These are phyloP conservation scores for Ophiostoma australiae DNA, from an alignment of 2,329 filamentous ascomycete genomes.

Conservation along the genomic window DNA sequence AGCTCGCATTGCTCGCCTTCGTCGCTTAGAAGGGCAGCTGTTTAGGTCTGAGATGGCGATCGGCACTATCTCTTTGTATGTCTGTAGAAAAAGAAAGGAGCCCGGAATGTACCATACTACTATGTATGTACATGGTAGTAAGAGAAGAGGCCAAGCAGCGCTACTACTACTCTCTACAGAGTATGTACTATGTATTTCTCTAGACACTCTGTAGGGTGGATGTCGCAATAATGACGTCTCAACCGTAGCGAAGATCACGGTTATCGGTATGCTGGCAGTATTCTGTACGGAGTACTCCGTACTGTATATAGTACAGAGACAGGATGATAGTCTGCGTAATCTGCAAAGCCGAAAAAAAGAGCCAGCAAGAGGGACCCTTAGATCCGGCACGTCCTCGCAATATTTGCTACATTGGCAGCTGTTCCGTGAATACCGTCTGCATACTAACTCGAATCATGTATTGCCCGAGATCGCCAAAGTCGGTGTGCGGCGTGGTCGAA, in stretches of 20 bases:
- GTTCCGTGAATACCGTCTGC: neutral
- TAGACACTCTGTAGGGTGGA: neutral
- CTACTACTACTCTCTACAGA: too few species aligned
- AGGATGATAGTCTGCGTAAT: neutral
- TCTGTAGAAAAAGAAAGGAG: neutral
- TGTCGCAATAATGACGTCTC: constrained; percentile 8
- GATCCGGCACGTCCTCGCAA: neutral
- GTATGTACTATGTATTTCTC: too few species aligned
- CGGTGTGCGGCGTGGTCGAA: neutral
- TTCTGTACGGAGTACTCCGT: neutral
- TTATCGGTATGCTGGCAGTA: neutral
- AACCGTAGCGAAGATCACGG: neutral
- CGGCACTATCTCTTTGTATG: neutral
- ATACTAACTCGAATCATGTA: constrained; percentile 2
- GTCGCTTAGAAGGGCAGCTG: neutral
- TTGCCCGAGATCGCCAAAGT: neutral
- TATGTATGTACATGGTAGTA: too few species aligned
- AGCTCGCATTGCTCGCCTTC: neutral
- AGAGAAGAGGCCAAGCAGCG: too few species aligned
- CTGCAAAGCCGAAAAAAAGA: neutral
- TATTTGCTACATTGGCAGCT: neutral
- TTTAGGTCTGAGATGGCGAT: constrained; percentile 1
- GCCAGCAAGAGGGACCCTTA: neutral
- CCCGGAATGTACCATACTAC: too few species aligned
- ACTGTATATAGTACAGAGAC: neutral